Evolutionary conservation across 2,329 filamentous ascomycete genomes (phyloP).

Genomic region (Aureobasidium sp.): DNA sequence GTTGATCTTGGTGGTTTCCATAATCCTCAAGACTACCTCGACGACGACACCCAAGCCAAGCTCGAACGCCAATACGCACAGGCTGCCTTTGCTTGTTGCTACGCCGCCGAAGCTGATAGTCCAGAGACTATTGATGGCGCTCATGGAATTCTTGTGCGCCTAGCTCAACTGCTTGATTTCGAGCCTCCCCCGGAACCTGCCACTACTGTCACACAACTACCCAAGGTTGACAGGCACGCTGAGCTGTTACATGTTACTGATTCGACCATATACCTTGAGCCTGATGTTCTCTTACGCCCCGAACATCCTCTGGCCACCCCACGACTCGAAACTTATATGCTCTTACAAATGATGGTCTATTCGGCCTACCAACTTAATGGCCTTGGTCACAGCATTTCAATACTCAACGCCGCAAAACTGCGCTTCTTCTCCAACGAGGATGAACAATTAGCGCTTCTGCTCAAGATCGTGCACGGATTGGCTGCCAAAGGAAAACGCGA

Average conservation of each 20-base stretch:
- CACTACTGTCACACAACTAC: slow-evolving; percentile 33
- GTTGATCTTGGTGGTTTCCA: slow-evolving; percentile 57
- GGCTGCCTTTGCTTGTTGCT: slow-evolving; percentile 58
- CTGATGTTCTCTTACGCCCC: slow-evolving; percentile 43
- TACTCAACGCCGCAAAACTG: slow-evolving; percentile 45
- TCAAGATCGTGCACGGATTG: slow-evolving; percentile 49
- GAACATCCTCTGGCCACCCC: slow-evolving; percentile 60
- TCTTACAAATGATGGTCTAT: slow-evolving; percentile 55
- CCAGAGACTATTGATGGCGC: slow-evolving; percentile 50
- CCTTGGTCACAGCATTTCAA: slow-evolving; percentile 32
- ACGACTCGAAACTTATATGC: slow-evolving; percentile 42
- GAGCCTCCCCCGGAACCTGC: slow-evolving; percentile 45
- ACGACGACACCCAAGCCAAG: slow-evolving; percentile 50
- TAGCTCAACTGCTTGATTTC: slow-evolving; percentile 52
- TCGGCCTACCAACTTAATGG: slow-evolving; percentile 36
- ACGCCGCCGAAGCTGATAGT: slow-evolving; percentile 53
- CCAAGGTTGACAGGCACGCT: slow-evolving; percentile 30
- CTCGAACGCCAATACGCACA: slow-evolving; percentile 59
- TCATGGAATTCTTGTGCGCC: slow-evolving; percentile 51
- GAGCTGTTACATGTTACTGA: slow-evolving; percentile 25
- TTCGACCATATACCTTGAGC: slow-evolving; percentile 26
- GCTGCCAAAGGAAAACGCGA: slow-evolving; percentile 44
- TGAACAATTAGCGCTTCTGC: slow-evolving; percentile 54
- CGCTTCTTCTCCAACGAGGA: slow-evolving; percentile 53
- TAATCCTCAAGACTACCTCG: slow-evolving; percentile 44